These are phyloP conservation scores for Peniophora sp. DNA, from an alignment of 1,284 basidiomycete genomes.

Conservation along the genomic window DNA sequence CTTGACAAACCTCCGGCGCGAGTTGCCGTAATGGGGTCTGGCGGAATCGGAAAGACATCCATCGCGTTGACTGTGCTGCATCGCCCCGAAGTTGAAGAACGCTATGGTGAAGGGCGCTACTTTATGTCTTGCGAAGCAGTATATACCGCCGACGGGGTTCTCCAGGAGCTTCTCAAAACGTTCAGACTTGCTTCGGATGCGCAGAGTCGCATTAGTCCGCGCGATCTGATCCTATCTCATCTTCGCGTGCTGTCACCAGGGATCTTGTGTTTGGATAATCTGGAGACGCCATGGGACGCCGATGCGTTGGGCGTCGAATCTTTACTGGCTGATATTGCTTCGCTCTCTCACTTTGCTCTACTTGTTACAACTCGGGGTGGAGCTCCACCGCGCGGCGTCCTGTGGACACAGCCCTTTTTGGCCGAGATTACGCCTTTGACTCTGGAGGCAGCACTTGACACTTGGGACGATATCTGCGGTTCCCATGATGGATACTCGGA, in stretches of 20 bases:
- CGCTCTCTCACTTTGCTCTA: neutral
- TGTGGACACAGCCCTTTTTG: neutral
- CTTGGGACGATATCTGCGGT: neutral
- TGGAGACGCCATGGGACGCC: slow-evolving; percentile 23
- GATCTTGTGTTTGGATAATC: slow-evolving; percentile 23
- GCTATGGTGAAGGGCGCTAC: slow-evolving; percentile 13
- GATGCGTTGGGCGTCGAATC: neutral
- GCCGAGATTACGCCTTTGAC: neutral
- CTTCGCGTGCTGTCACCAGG: slow-evolving; percentile 8
- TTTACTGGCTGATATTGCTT: neutral
- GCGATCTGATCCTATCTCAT: slow-evolving; percentile 6
- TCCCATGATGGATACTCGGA: neutral
- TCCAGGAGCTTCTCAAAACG: slow-evolving; percentile 12
- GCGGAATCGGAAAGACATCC: slow-evolving; percentile 29
- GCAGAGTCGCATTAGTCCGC: neutral
- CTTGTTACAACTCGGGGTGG: slow-evolving; percentile 1
- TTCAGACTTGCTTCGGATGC: slow-evolving; percentile 5
- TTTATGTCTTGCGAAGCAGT: slow-evolving; percentile 21
- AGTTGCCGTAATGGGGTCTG: slow-evolving; percentile 21
- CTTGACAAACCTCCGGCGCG: neutral
- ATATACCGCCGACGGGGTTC: slow-evolving; percentile 11
- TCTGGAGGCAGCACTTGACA: neutral
- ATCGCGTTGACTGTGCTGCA: slow-evolving; percentile 20
- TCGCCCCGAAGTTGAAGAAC: slow-evolving; percentile 6
- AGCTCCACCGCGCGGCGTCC: neutral